Evolutionary conservation across 345 rosid genomes (phyloP).

Genomic region (Salix caprea): DNA sequence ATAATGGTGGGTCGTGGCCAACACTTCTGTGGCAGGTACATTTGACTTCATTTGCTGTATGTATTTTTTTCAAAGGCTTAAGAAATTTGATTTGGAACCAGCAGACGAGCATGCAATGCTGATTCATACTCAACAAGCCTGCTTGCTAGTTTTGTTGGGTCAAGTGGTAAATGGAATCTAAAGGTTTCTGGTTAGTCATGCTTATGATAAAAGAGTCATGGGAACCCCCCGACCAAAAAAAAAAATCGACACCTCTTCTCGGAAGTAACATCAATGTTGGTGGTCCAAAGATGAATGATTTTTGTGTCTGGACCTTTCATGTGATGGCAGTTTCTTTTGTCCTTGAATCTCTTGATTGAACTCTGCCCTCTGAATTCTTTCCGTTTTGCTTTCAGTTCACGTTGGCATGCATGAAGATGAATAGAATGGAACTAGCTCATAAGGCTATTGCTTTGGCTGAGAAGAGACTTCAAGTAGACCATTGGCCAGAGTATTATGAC

Average conservation of each 20-base stretch:
- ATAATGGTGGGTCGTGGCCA: slow-evolving; percentile 98
- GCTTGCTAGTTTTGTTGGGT: not conserved
- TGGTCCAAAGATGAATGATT: not conserved
- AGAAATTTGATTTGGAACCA: not conserved
- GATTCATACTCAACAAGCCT: not conserved
- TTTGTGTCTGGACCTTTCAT: not conserved
- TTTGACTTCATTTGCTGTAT: not conserved
- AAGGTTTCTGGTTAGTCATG: not conserved
- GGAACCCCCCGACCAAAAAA: not conserved
- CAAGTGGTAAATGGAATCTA: not conserved
- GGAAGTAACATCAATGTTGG: not conserved
- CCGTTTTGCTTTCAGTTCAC: slow-evolving; percentile 57
- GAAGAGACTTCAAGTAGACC: slow-evolving; percentile 64
- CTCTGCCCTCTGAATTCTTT: not conserved
- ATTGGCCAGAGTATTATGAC: slow-evolving; percentile 94
- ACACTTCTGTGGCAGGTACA: slow-evolving; percentile 97
- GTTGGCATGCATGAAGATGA: slow-evolving; percentile 96
- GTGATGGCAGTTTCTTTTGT: not conserved
- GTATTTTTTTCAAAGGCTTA: not conserved
- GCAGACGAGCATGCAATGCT: not conserved
- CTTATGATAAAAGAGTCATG: not conserved
- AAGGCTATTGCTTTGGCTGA: slow-evolving; percentile 79
- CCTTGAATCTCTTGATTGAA: not conserved
- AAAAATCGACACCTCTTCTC: not conserved
- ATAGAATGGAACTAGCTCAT: slow-evolving; percentile 63